Percentiles rank a stretch among this genome's conserved stretches.
Conservation (phyloP, 2,329 filamentous ascomycete species). For the Ophiobolus disseminans region DNA sequence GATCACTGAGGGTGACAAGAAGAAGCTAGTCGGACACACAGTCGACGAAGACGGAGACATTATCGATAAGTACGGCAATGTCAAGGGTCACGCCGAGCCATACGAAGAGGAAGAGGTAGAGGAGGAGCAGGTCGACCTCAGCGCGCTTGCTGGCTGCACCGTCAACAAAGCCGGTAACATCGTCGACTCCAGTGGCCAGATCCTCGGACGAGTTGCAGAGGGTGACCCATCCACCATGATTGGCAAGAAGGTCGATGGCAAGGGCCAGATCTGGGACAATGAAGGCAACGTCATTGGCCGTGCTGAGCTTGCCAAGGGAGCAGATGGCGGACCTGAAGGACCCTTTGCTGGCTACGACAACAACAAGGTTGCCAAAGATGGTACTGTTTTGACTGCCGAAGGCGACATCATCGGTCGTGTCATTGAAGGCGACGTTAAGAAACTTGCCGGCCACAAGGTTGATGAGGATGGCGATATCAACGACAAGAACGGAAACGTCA, state of each 20-base stretch:
- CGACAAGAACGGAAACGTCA: slow-evolving; percentile 62
- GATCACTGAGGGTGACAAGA: slow-evolving; percentile 73
- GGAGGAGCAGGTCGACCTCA: slow-evolving; percentile 61
- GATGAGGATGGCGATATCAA: slow-evolving; percentile 61
- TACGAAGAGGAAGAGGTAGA: slow-evolving; percentile 59
- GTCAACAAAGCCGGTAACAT: slow-evolving; percentile 70
- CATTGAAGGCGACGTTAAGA: slow-evolving; percentile 59
- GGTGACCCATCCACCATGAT: slow-evolving; percentile 64
- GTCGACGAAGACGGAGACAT: slow-evolving; percentile 87
- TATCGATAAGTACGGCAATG: slow-evolving; percentile 74
- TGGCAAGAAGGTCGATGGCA: slow-evolving; percentile 67
- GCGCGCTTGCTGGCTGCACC: slow-evolving; percentile 65
- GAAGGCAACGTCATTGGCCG: slow-evolving; percentile 66
- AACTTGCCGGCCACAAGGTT: slow-evolving; percentile 58
- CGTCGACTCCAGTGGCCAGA: slow-evolving; percentile 65
- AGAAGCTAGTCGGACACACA: slow-evolving; percentile 72
- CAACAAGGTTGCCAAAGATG: slow-evolving; percentile 64
- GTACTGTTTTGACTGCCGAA: slow-evolving; percentile 57
- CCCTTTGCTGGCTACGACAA: slow-evolving; percentile 67
- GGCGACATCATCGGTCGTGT: slow-evolving; percentile 59
- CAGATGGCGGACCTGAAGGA: slow-evolving; percentile 59
- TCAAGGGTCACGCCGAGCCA: slow-evolving; percentile 66
- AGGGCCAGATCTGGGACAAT: slow-evolving; percentile 70
- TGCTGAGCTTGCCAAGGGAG: slow-evolving; percentile 64
- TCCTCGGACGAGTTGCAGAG: slow-evolving; percentile 64